Conservation (phyloP, 2,329 filamentous ascomycete genomes). For the Apiospora rasikravindrae region DNA sequence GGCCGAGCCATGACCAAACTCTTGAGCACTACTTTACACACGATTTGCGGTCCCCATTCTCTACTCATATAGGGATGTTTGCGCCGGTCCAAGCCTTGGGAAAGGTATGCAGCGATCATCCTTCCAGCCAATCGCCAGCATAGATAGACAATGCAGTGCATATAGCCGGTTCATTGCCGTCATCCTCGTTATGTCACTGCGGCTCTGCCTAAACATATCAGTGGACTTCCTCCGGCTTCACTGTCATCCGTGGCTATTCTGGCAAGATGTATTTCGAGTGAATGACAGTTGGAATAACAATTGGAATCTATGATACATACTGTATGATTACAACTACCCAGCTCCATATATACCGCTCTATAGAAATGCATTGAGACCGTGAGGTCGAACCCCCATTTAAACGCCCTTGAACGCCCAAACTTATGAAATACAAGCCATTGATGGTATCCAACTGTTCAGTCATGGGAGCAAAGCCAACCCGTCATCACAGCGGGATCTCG, state of each 20-base stretch:
- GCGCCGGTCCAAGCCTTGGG: neutral
- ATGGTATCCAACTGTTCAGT: accelerated
- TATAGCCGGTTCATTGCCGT: too few species aligned
- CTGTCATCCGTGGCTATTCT: neutral
- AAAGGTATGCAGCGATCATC: neutral
- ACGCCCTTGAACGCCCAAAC: neutral
- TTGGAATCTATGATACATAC: too few species aligned
- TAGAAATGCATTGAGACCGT: neutral
- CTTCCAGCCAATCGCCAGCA: neutral
- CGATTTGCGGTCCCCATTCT: too few species aligned
- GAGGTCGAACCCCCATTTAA: neutral
- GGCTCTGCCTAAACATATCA: neutral
- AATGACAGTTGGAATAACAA: neutral
- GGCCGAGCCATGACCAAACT: neutral
- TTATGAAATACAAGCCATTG: neutral
- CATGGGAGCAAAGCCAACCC: too few species aligned
- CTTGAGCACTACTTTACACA: too few species aligned
- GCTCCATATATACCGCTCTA: neutral
- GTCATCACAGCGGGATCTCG: constrained; percentile 24
- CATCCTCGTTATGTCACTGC: neutral
- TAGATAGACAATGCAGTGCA: neutral
- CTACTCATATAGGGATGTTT: too few species aligned
- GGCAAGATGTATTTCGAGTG: neutral
- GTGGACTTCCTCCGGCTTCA: neutral
- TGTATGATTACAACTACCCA: too few species aligned